Evolutionary conservation across 129 eudicot genomes (phyloP).

Genomic region (Smallanthus sonchifolius): DNA sequence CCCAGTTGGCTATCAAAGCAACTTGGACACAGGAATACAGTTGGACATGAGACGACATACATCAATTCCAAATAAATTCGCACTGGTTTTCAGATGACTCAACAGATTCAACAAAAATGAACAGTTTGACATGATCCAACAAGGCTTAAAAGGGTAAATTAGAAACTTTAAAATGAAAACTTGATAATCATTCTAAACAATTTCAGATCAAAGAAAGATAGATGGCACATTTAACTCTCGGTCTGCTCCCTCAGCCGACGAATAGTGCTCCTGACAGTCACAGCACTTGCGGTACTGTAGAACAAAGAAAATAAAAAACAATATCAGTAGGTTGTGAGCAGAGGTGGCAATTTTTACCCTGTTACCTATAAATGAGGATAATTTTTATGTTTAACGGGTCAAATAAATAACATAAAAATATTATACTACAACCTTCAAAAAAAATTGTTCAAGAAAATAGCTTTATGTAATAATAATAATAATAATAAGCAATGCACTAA

Average conservation of each 20-base stretch:
- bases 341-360: background rate
- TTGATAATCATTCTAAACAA: background rate
- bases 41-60: background rate
- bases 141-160: background rate
- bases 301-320: background rate
- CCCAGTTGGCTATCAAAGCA: background rate
- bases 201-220: background rate
- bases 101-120: slow-evolving; percentile 9
- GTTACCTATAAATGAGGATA: background rate
- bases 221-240: slow-evolving; percentile 45
- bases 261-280: slow-evolving; percentile 90
- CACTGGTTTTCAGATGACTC: background rate
- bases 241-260: slow-evolving; percentile 93
- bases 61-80: background rate
- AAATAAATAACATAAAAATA: background rate
- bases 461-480: background rate
- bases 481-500: background rate
- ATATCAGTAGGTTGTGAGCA: background rate
- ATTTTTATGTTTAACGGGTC: background rate
- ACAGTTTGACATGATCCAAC: background rate
- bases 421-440: background rate
- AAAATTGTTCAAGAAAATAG: too few species aligned
- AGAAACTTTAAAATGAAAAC: slow-evolving; percentile 6
- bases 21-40: background rate
- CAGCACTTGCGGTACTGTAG: slow-evolving; percentile 88